phyloP scores from a whole-genome alignment of 345 rosid species.

The Eucalyptus guilfoylei region DNA sequence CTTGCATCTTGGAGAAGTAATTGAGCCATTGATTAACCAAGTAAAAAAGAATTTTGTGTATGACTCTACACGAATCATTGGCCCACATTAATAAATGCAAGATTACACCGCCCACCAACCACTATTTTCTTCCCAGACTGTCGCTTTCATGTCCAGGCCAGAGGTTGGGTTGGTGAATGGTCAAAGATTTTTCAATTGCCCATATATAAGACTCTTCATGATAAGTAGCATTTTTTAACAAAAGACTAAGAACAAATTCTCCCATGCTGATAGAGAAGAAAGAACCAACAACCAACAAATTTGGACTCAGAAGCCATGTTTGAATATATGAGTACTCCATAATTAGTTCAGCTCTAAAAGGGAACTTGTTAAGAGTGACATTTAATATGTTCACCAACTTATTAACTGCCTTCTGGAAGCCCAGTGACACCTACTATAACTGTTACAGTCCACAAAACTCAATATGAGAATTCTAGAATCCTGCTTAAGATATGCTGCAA shows the following conservation, averaged over 20 bases:
- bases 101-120: background rate
- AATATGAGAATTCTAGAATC: background rate
- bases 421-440: background rate
- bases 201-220: background rate
- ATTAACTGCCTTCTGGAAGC: background rate
- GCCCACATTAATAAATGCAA: background rate
- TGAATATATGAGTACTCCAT: background rate
- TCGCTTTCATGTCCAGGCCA: background rate
- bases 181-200: background rate
- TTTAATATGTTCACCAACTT: background rate
- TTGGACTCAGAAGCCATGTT: background rate
- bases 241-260: background rate
- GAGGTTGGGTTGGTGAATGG: background rate
- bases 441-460: background rate
- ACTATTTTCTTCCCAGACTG: background rate
- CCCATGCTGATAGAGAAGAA: background rate
- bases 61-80: background rate
- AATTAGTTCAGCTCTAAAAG: background rate
- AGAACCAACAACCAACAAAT: background rate
- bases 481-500: background rate
- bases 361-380: background rate
- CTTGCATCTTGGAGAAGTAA: background rate
- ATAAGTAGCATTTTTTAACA: background rate
- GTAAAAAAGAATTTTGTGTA: background rate
- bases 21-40: background rate